A percentile compares a stretch with the other conserved stretches of the same genome.
These are phyloP conservation scores for Diaporthe sp. DNA, from an alignment of 2,329 filamentous ascomycete species.

Conservation along the genomic window DNA sequence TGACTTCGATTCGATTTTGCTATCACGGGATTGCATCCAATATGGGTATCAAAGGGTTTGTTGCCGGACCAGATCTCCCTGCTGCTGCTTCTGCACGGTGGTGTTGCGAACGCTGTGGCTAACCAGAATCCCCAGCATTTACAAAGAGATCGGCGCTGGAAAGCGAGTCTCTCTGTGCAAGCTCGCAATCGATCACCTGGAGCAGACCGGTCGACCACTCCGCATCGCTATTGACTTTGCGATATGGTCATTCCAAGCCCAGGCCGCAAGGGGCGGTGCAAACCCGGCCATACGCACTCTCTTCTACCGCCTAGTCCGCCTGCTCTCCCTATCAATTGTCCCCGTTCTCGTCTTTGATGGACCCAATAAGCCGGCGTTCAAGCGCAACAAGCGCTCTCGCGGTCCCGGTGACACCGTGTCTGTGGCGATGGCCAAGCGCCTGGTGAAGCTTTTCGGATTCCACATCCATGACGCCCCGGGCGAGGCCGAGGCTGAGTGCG, in stretches of 20 bases:
- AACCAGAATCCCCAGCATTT: constrained; percentile 71
- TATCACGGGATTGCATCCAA: constrained; percentile 33
- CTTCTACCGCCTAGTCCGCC: constrained; percentile 84
- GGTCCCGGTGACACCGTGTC: constrained; percentile 75
- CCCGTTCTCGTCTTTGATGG: constrained; percentile 69
- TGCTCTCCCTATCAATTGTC: constrained; percentile 63
- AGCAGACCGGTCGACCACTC: constrained; percentile 77
- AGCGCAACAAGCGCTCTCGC: constrained; percentile 83
- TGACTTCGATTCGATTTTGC: constrained; percentile 22
- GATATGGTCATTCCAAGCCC: constrained; percentile 97
- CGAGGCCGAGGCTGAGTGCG: constrained; percentile 96
- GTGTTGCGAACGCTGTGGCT: constrained; percentile 20
- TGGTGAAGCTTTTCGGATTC: constrained; percentile 89
- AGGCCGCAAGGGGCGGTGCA: constrained; percentile 84
- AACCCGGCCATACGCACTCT: constrained; percentile 93
- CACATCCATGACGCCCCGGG: constrained; percentile 88
- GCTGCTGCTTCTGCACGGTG: neutral
- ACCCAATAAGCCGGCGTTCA: constrained; percentile 73
- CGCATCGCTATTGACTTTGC: constrained; percentile 93
- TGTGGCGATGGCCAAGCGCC: constrained; percentile 82
- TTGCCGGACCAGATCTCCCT: neutral
- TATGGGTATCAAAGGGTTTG: constrained; percentile 77
- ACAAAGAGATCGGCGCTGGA: constrained; percentile 88
- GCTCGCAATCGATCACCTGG: constrained; percentile 82
- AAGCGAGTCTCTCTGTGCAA: constrained; percentile 85